Base-by-base conservation (phyloP, 768 basidiomycete species). In the Cyclocybe aegerita region DNA sequence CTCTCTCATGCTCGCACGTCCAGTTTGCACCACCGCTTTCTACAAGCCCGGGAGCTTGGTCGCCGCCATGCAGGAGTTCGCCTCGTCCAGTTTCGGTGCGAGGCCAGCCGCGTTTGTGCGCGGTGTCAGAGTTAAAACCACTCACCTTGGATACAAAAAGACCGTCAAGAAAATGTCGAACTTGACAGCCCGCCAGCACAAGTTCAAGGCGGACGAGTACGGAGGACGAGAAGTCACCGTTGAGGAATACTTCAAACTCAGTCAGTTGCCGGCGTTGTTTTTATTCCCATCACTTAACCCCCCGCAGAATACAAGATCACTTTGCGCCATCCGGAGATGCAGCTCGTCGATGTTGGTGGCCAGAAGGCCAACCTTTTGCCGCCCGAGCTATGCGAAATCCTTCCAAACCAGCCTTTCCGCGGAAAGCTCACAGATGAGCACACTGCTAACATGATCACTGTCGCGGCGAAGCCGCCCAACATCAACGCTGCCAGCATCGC, bases 81-180 rank as follows among this genome's bases (percentile, higher is more conserved):
- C 61, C 17, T 57, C 72, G 1, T 73, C 76, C 4, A 82, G 78
- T 52, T 85, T 80, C 53, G 82, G 83, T 9, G 88, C 81, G 3
- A 78, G 82, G 17, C 61, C 75, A 32, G 72, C 71, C n/a, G 79
- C 68, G 0, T 92, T 90, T 55, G 84, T 80, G 36, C 81, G 75
- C 52, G 79, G 86, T 7, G 76, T 91, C 2, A 73, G 90, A 35
- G 70, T 93, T 41, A 75, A 73, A 62, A 81, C 88, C 1, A 76
- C 65, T 2, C 89, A 92, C 66, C 73, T 93, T 10, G 81, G 82
- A n/a, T 86, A 90, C 59, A 81, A 72, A 61, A 92, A 90, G 68
- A 82, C 84, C 0, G 76, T 93, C 51, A 86, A 85, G 63, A 65
- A 65, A 2, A 62, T 88, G 10, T 71, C 73, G 9, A 70, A 71